Conservation (phyloP, 192 early-diverging fungal genomes). For the Funneliformis mosseae region DNA sequence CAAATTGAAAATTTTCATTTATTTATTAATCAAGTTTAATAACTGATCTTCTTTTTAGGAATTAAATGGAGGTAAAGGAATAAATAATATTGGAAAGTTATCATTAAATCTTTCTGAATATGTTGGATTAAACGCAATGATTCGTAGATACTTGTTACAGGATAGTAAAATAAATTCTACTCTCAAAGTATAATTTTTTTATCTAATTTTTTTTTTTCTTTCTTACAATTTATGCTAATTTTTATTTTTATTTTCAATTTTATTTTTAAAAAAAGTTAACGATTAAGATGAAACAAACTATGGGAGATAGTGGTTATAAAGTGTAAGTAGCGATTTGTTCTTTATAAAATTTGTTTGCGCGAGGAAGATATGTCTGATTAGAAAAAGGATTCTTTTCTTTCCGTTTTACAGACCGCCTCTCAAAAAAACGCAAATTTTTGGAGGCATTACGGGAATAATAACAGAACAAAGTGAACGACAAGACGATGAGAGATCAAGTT, state of each 20-base stretch:
- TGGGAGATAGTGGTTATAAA: constrained; percentile 33
- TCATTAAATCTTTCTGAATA: constrained; percentile 82
- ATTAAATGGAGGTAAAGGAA: constrained; percentile 59
- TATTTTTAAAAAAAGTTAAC: constrained; percentile 38
- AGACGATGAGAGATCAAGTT: constrained; percentile 32
- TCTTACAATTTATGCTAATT: background rate
- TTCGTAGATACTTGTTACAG: constrained; percentile 63
- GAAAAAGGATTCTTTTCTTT: background rate
- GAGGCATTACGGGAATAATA: constrained; percentile 29
- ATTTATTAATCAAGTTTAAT: constrained; percentile 7
- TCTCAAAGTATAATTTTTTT: constrained; percentile 59
- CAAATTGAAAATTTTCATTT: background rate
- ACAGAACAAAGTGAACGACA: constrained; percentile 23
- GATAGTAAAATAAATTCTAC: constrained; percentile 81
- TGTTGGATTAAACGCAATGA: constrained; percentile 54
- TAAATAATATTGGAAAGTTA: constrained; percentile 67
- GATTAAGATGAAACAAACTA: constrained; percentile 41
- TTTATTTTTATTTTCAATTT: background rate
- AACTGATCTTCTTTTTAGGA: constrained; percentile 50
- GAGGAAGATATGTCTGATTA: too few relatives aligned
- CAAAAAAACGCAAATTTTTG: constrained; percentile 42
- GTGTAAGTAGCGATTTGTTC: constrained; percentile 35
- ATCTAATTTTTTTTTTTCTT: background rate
- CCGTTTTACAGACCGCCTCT: constrained; percentile 37
- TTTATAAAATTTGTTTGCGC: too few relatives aligned